Conservation (phyloP, 257 asterid species). For the Penstemon eatonii region DNA sequence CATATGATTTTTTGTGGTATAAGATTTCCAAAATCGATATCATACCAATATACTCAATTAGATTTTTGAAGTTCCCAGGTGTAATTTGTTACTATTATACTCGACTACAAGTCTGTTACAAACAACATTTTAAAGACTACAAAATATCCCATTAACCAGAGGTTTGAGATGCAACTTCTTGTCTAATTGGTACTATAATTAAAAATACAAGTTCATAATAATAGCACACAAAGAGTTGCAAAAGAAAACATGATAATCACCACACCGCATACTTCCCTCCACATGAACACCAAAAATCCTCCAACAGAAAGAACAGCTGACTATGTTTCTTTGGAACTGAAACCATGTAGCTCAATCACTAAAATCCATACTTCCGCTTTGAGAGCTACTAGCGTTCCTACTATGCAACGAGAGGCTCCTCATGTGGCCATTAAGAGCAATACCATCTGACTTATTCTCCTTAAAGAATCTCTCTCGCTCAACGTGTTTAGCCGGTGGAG, state of each 20-base stretch:
- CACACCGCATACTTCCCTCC: slow-evolving; percentile 18
- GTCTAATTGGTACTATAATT: slow-evolving; percentile 7
- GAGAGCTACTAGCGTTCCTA: slow-evolving; percentile 73
- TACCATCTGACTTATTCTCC: slow-evolving; percentile 62
- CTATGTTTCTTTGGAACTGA: background rate
- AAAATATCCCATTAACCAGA: slow-evolving; percentile 26
- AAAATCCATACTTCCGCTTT: slow-evolving; percentile 69
- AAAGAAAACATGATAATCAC: slow-evolving; percentile 13
- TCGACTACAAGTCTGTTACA: background rate
- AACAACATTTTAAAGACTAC: slow-evolving; percentile 16
- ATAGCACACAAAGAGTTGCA: slow-evolving; percentile 8
- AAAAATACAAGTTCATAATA: slow-evolving; percentile 20
- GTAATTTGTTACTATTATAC: no score
- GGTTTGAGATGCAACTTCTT: slow-evolving; percentile 21
- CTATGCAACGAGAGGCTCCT: slow-evolving; percentile 82
- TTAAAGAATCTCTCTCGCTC: slow-evolving; percentile 90
- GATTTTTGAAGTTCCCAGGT: no score
- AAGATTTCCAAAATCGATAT: background rate
- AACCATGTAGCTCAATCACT: slow-evolving; percentile 46
- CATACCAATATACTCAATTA: background rate
- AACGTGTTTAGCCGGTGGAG: slow-evolving; percentile 89
- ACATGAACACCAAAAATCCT: slow-evolving; percentile 19
- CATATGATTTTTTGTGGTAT: background rate
- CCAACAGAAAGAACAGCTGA: slow-evolving; percentile 22
- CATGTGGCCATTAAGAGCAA: slow-evolving; percentile 53